These are phyloP conservation scores for Paracoccidioides lutzii DNA, from an alignment of 2,329 filamentous ascomycete species.

Conservation along the genomic window DNA sequence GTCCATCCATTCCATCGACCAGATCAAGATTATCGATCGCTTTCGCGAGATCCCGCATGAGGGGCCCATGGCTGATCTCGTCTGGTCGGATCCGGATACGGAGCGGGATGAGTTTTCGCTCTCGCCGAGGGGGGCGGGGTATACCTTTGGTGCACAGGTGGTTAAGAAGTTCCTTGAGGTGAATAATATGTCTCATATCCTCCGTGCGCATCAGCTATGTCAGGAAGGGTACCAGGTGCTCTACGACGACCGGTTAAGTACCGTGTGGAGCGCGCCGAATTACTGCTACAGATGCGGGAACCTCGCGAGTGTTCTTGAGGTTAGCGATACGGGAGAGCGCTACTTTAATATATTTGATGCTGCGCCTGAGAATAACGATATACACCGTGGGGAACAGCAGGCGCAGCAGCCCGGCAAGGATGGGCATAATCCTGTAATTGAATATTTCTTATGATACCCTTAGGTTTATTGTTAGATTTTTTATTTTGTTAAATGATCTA, in stretches of 20 bases:
- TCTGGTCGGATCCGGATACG: slow-evolving; percentile 97
- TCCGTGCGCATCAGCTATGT: slow-evolving; percentile 95
- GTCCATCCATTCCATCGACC: slow-evolving; percentile 94
- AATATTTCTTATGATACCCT: slow-evolving; percentile 53
- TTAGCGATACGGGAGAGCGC: slow-evolving; percentile 80
- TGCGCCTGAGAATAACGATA: slow-evolving; percentile 78
- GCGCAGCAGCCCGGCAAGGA: slow-evolving; percentile 49
- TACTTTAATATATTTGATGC: slow-evolving; percentile 98
- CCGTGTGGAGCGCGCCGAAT: slow-evolving; percentile 95
- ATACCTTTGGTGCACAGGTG: slow-evolving; percentile 94
- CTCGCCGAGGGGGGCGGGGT: slow-evolving; percentile 83
- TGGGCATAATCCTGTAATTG: slow-evolving; percentile 58
- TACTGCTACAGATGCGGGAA: slow-evolving; percentile 95
- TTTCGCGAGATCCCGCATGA: slow-evolving; percentile 98
- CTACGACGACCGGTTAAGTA: slow-evolving; percentile 87
- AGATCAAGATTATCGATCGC: slow-evolving; percentile 98
- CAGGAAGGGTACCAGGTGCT: slow-evolving; percentile 96
- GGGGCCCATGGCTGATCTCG: slow-evolving; percentile 97
- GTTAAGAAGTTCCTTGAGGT: slow-evolving; percentile 97
- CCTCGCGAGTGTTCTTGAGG: slow-evolving; percentile 91
- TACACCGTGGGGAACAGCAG: slow-evolving; percentile 69
- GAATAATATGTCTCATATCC: slow-evolving; percentile 94
- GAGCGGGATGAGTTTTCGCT: slow-evolving; percentile 95
- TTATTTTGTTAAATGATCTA: background rate
- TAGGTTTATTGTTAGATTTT: slow-evolving; percentile 2